Percentiles rank a stretch among this genome's conserved stretches.
Evolutionary conservation across 148 eudicot genomes (phyloP).

Genomic region (Rhododendron simsii): DNA sequence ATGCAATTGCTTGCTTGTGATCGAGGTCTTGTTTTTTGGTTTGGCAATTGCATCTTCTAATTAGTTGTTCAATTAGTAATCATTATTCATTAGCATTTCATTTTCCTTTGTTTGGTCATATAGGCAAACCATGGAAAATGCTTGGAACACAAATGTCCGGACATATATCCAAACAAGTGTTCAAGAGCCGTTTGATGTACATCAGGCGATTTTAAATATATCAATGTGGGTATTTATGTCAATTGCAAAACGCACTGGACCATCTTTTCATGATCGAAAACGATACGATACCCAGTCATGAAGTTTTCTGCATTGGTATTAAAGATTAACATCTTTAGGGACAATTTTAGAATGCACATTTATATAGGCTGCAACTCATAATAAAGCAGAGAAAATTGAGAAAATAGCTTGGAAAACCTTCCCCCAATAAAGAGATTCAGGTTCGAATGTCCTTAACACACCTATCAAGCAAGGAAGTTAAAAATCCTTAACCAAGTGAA

Average conservation of each 20-base stretch:
- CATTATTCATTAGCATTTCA: neutral
- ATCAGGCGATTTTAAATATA: too few species aligned
- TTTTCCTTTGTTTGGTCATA: neutral
- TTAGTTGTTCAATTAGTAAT: neutral
- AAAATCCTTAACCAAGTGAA: too few species aligned
- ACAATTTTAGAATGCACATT: neutral
- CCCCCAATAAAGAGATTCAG: too few species aligned
- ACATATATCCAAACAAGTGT: neutral
- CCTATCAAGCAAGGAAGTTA: too few species aligned
- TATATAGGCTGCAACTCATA: neutral
- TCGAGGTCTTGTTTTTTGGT: too few species aligned
- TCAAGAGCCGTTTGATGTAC: neutral
- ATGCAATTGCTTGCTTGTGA: neutral
- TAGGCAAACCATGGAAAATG: neutral
- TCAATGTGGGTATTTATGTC: too few species aligned
- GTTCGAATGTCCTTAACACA: too few species aligned
- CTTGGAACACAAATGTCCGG: too few species aligned
- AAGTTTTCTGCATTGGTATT: conserved; percentile 64
- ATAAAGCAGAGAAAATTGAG: neutral
- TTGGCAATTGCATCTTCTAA: neutral
- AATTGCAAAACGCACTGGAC: conserved; percentile 1
- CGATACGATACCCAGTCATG: conserved; percentile 79
- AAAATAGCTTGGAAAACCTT: too few species aligned
- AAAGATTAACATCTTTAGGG: neutral
- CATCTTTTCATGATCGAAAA: conserved; percentile 75